Evolutionary conservation across 257 asterid species (phyloP).

Genomic region (Echites panduratus): DNA sequence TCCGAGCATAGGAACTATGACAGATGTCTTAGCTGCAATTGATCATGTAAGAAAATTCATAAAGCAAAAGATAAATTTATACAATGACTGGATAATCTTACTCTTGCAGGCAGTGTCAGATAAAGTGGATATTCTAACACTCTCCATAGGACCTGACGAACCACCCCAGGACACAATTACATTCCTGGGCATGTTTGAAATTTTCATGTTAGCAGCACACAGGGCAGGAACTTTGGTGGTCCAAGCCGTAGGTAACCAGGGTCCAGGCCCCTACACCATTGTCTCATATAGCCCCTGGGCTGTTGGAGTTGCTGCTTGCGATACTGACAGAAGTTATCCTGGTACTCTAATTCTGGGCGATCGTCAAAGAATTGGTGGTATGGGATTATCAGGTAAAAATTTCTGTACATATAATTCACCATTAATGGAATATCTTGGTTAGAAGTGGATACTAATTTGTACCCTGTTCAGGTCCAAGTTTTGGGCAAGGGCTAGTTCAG

Average conservation of each 20-base stretch:
- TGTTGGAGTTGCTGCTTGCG: conserved; percentile 64
- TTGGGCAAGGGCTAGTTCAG: conserved; percentile 53
- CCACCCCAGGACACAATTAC: conserved; percentile 77
- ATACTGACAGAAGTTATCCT: conserved; percentile 74
- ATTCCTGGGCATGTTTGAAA: conserved; percentile 63
- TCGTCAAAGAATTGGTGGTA: conserved; percentile 51
- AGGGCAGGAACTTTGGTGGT: conserved; percentile 72
- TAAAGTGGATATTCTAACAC: conserved; percentile 76
- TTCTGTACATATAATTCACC: not conserved
- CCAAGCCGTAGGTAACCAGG: conserved; percentile 83
- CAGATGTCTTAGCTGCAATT: conserved; percentile 90
- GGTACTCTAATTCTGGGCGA: conserved; percentile 73
- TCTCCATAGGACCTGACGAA: conserved; percentile 73
- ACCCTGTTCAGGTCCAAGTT: conserved; percentile 45
- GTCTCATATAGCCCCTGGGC: conserved; percentile 90
- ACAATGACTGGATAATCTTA: not conserved
- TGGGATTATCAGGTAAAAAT: conserved; percentile 69
- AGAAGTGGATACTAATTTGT: too few species aligned
- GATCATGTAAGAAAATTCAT: conserved; percentile 51
- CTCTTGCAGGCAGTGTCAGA: conserved; percentile 72
- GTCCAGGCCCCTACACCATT: conserved; percentile 74
- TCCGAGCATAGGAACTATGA: conserved; percentile 67
- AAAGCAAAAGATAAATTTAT: not conserved
- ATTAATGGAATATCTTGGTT: too few species aligned
- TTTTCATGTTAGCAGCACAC: conserved; percentile 77